A percentile compares a stretch with the other conserved stretches of the same genome.
phyloP scores from a whole-genome alignment of 2,329 filamentous ascomycete species.

The Fusarium fujikuroi region DNA sequence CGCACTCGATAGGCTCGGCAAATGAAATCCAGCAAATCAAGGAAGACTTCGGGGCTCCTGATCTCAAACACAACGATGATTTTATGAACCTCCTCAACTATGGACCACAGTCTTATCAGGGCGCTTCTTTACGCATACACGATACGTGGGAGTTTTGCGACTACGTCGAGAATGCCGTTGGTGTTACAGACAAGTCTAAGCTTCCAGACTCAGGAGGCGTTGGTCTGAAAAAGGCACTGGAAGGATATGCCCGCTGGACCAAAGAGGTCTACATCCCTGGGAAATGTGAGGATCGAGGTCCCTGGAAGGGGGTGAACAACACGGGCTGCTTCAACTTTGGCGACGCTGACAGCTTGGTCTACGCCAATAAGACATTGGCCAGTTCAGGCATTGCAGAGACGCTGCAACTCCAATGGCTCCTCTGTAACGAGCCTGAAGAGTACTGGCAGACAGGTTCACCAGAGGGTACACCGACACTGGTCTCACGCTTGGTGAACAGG shows the following conservation, averaged over 20 bases:
- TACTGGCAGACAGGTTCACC: conserved; percentile 8
- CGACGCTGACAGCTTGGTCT: conserved; percentile 1
- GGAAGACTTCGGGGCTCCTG: neutral
- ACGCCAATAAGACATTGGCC: neutral
- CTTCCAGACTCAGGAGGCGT: neutral
- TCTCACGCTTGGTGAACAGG: conserved; percentile 2
- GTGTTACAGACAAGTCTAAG: neutral
- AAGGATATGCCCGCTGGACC: neutral
- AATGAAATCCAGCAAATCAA: neutral
- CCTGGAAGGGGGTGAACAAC: conserved; percentile 1
- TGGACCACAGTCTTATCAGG: neutral
- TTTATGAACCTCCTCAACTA: conserved; percentile 2
- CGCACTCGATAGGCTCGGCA: neutral
- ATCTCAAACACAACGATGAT: conserved; percentile 2
- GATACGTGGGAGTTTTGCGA: conserved; percentile 6
- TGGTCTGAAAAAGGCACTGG: neutral
- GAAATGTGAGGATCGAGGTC: neutral
- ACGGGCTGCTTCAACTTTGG: conserved; percentile 13
- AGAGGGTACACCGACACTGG: neutral
- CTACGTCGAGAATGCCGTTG: neutral
- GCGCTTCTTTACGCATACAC: neutral
- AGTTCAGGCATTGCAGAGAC: neutral
- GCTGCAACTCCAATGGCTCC: neutral
- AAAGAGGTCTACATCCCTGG: conserved; percentile 1
- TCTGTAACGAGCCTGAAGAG: conserved; percentile 3